Percentiles rank a stretch among this genome's conserved stretches.
Conservation (phyloP, 2,329 filamentous ascomycete species). For the Fusarium secorum region DNA sequence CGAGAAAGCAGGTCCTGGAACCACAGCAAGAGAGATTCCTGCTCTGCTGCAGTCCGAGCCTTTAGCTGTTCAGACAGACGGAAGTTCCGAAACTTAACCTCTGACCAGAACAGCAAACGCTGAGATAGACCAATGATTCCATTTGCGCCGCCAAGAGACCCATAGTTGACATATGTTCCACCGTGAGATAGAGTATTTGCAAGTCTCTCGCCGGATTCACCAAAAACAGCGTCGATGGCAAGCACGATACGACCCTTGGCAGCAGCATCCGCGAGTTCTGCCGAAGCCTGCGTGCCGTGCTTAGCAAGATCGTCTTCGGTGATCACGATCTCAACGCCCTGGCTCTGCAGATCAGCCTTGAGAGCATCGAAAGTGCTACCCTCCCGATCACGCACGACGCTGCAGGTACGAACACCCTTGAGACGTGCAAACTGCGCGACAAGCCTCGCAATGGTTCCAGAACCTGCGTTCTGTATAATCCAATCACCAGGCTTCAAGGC, state of each 20-base stretch:
- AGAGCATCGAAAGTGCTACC: not conserved
- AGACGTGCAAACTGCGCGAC: constrained; percentile 17
- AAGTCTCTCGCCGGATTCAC: constrained; percentile 1
- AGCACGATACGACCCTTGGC: not conserved
- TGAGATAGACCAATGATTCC: not conserved
- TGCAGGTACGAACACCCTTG: constrained; percentile 12
- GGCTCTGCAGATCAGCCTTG: not conserved
- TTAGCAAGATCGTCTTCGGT: not conserved
- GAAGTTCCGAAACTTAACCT: constrained; percentile 8
- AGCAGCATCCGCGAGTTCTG: constrained; percentile 4
- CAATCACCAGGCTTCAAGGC: constrained; percentile 19
- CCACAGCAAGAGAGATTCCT: constrained; percentile 9
- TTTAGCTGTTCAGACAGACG: constrained; percentile 7
- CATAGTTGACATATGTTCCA: constrained; percentile 5
- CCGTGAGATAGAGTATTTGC: not conserved
- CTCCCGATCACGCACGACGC: constrained; percentile 11
- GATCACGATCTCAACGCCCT: not conserved
- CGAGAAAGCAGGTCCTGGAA: constrained; percentile 1
- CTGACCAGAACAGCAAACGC: constrained; percentile 10
- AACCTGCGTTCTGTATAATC: constrained; percentile 19
- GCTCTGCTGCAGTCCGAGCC: not conserved
- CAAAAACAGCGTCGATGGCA: constrained; percentile 8
- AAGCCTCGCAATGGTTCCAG: constrained; percentile 9
- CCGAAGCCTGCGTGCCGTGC: not conserved
- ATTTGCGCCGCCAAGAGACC: not conserved